A percentile compares a stretch with the other conserved stretches of the same genome.
Evolutionary conservation across 1,284 basidiomycete species (phyloP).

Genomic region (Meira nashicola): DNA sequence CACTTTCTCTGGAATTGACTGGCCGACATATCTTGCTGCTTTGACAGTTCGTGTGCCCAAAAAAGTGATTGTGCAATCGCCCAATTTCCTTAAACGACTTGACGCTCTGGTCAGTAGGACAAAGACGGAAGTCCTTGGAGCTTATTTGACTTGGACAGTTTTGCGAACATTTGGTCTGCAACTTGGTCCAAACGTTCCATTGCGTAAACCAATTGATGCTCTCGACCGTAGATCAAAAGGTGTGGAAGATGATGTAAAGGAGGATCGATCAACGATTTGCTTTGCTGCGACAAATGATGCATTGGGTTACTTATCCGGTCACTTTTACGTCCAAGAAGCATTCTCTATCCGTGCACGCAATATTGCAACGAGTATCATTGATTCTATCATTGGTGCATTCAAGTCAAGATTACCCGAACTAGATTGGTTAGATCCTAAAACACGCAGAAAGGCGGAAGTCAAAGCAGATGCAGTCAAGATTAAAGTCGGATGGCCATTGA

Average conservation of each 20-base stretch:
- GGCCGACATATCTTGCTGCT: slow-evolving; percentile 75
- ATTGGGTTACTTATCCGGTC: slow-evolving; percentile 58
- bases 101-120: slow-evolving; percentile 68
- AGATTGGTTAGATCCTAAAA: slow-evolving; percentile 86
- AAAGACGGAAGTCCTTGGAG: slow-evolving; percentile 69
- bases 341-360: slow-evolving; percentile 76
- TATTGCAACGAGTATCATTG: slow-evolving; percentile 75
- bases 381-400: slow-evolving; percentile 80
- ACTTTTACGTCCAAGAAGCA: slow-evolving; percentile 75
- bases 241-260: slow-evolving; percentile 77
- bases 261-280: slow-evolving; percentile 69
- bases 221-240: slow-evolving; percentile 72
- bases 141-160: slow-evolving; percentile 64
- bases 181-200: slow-evolving; percentile 52
- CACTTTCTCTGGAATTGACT: slow-evolving; percentile 69
- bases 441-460: slow-evolving; percentile 72
- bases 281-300: slow-evolving; percentile 54
- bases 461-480: slow-evolving; percentile 78
- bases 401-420: slow-evolving; percentile 70
- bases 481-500: slow-evolving; percentile 80
- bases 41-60: slow-evolving; percentile 68
- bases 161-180: slow-evolving; percentile 37
- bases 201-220: slow-evolving; percentile 53
- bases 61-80: slow-evolving; percentile 73
- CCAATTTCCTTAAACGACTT: slow-evolving; percentile 70